Evolutionary conservation across 129 eudicot genomes (phyloP).

Genomic region (Tagetes patula): DNA sequence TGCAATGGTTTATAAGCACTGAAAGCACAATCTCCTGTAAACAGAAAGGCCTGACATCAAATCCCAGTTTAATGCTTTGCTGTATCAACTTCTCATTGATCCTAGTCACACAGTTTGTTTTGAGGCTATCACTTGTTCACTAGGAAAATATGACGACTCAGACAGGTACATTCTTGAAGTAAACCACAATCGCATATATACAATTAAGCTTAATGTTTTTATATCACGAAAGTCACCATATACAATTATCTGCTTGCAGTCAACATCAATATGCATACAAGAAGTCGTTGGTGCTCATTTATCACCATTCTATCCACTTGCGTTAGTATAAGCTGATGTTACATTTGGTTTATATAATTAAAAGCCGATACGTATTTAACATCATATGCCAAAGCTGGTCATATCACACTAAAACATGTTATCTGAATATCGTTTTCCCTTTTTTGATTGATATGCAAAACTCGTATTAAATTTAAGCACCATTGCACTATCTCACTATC

Average conservation of each 20-base stretch:
- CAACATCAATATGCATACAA: neutral
- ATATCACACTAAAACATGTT: neutral
- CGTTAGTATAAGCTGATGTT: neutral
- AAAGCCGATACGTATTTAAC: constrained; percentile 1
- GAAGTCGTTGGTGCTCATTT: neutral
- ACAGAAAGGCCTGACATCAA: constrained; percentile 90
- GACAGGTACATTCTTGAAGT: constrained; percentile 57
- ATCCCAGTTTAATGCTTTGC: constrained; percentile 75
- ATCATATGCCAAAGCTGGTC: neutral
- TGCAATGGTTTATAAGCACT: constrained; percentile 7
- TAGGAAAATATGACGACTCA: constrained; percentile 79
- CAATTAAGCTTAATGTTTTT: neutral
- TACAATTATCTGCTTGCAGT: neutral
- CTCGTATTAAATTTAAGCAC: neutral
- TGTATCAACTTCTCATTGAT: constrained; percentile 92
- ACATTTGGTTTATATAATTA: neutral
- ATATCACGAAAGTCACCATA: neutral
- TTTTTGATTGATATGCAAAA: constrained; percentile 13
- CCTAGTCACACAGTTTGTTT: constrained; percentile 98
- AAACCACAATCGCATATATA: constrained; percentile 1
- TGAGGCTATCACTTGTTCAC: constrained; percentile 84
- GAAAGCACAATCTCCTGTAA: neutral
- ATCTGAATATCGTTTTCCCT: neutral
- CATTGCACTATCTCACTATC: neutral
- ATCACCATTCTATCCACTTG: neutral